Evolutionary conservation across 768 basidiomycete genomes (phyloP), one percentile per base, ranked within the genome.

Genomic region (Scleroderma bovista): DNA sequence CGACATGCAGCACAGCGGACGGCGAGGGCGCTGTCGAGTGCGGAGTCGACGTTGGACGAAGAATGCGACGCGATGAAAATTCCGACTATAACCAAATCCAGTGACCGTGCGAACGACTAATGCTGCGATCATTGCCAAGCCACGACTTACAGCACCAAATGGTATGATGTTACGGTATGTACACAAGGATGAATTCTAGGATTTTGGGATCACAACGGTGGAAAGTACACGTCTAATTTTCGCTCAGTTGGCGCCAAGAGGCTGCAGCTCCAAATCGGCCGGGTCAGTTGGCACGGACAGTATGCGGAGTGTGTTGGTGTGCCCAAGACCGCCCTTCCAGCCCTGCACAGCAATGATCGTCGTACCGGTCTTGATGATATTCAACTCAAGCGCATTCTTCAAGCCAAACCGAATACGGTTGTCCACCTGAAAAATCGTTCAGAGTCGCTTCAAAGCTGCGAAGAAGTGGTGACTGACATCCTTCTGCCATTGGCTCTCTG

Each of bases 281-380:
- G 69, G 54, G 60, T 92, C 88, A 20, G 86, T 90, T 16, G 91
- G 91, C 40, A 93, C 91, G 36, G 81, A 81, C 58, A 93, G 69
- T 53, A 93, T 79, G 44, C 91, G 85, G 50, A 93, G 74, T 12
- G 90, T 93, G 76, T 94, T 93, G 57, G 92, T 94, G 72, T 96
- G 93, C 29, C 93, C 94, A 40, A 96, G 80, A 51, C 96, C 96
- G 39, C 93, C 91, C 74, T 93, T 95, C 95, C 95, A 99, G n/a
- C 96, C 96, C 70, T 98, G 96, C 5, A 99, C 88, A 44, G 95
- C 95, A 55, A 98, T 76, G 62, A 99, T 80, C 22, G 93, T 91
- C 47, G 84, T 84, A 48, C 92, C 90, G 33, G 91, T 83, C 61
- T 83, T 82, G 74, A 98, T 84, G 65, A 99, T 79, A 56, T 88